Evolutionary conservation across 2,329 filamentous ascomycete genomes (phyloP), one percentile per base, ranked within the genome.

Genomic region (Colletotrichum agaves): DNA sequence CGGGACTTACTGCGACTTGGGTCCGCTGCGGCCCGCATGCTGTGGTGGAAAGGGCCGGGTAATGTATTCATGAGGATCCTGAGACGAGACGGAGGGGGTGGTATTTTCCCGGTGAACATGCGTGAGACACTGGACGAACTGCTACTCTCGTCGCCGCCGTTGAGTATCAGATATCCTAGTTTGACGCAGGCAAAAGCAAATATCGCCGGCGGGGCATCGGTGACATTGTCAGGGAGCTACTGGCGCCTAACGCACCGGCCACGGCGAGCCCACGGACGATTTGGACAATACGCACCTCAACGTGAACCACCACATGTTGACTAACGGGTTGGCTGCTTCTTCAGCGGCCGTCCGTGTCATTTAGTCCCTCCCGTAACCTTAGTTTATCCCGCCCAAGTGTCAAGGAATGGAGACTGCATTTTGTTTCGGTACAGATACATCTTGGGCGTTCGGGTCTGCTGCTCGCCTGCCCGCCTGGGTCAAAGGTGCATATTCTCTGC

Each of bases 321-420:
- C 46, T 27, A 27, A 27, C 27, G 27, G 27, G 27, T 27, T 27
- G 27, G 27, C n/a, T 15, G 17, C 49, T 62, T 66, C 59, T 62
- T 63, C 49, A 66, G 59, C 59, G 5, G 35, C 58, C 41, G 23
- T 43, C 49, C 23, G 33, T 56, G 33, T 47, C 31, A 39, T 23
- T 10, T 11, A 33, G 41, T n/a, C 31, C 21, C 23, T 33, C n/a
- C 33, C 15, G 23, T 23, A 35, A 21, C 17, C 39, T 53, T 37
- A 31, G 33, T 53, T 27, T 33, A 53, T 31, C 23, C 27, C 31
- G 49, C 49, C 23, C 19, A 27, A 53, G 49, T n/a, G 31, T n/a
- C 31, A 17, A 31, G 8, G n/a, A 4, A 33, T 21, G 47, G 44
- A 49, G 27, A 49, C 46, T 27, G 27, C 6, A 27, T 27, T 27